phyloP scores from a whole-genome alignment of 129 eudicot genomes.

The Centella asiatica region DNA sequence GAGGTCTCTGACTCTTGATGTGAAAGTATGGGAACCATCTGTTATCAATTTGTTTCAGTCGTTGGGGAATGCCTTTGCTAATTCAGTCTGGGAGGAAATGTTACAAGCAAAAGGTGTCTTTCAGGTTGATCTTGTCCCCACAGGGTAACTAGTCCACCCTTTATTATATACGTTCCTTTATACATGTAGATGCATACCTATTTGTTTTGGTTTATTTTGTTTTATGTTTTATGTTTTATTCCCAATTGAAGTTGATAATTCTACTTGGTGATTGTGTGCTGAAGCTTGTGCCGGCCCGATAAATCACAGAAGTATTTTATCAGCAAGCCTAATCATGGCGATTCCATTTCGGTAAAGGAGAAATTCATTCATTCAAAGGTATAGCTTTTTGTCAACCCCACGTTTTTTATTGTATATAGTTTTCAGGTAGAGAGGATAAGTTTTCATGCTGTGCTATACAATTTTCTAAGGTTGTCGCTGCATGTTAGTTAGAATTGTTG shows the following conservation, averaged over 20 bases:
- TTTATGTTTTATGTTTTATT: background rate
- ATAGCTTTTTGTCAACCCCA: background rate
- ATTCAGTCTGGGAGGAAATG: slow-evolving; percentile 91
- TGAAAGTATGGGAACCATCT: slow-evolving; percentile 98
- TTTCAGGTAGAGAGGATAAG: background rate
- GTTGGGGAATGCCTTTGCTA: slow-evolving; percentile 78
- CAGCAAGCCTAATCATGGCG: slow-evolving; percentile 75
- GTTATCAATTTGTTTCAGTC: slow-evolving; percentile 86
- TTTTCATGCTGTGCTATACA: background rate
- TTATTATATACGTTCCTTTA: background rate
- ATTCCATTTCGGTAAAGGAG: slow-evolving; percentile 83
- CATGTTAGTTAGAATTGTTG: too few species aligned
- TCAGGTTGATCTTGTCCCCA: slow-evolving; percentile 65
- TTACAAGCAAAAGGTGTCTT: slow-evolving; percentile 70
- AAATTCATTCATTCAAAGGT: slow-evolving; percentile 96
- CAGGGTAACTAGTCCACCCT: slow-evolving; percentile 42
- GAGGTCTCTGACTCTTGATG: slow-evolving; percentile 91
- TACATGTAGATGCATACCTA: background rate
- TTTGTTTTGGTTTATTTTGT: background rate
- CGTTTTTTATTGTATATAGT: background rate
- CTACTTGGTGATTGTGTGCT: slow-evolving; percentile 10
- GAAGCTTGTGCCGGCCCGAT: slow-evolving; percentile 64
- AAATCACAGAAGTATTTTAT: slow-evolving; percentile 47
- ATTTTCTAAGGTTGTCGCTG: background rate
- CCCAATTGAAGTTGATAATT: slow-evolving; percentile 14